These are phyloP conservation scores for Wickerhamomyces strasburgensis DNA, from an alignment of 805 yeast species.

Conservation along the genomic window DNA sequence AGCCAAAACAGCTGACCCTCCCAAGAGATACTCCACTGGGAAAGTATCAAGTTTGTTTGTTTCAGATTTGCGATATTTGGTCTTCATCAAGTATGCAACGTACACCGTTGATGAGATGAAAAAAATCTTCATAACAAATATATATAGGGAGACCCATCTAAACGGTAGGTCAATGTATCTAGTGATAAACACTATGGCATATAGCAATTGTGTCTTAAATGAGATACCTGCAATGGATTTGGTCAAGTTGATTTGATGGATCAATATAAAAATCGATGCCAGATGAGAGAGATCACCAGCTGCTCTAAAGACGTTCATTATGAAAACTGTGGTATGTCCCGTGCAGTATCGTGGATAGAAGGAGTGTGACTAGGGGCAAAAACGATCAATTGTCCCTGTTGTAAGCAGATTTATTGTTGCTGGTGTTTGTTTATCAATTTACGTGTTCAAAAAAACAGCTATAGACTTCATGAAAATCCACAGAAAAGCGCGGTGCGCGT, in stretches of 20 bases:
- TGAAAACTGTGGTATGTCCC: too few species aligned
- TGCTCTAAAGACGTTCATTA: constrained; percentile 40
- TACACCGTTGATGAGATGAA: constrained; percentile 74
- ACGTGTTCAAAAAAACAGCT: not conserved
- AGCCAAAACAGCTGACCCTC: constrained; percentile 53
- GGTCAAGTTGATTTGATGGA: constrained; percentile 61
- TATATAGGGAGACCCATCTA: constrained; percentile 64
- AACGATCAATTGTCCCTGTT: too few species aligned
- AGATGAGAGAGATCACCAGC: constrained; percentile 79
- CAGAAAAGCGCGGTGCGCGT: too few species aligned
- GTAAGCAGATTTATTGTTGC: not conserved
- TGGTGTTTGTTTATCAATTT: too few species aligned
- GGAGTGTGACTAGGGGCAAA: too few species aligned
- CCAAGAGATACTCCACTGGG: constrained; percentile 64
- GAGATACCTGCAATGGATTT: constrained; percentile 80
- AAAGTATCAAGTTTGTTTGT: constrained; percentile 66
- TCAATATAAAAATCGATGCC: constrained; percentile 68
- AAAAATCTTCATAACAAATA: constrained; percentile 73
- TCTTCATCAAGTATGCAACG: constrained; percentile 65
- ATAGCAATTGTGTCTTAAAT: constrained; percentile 79
- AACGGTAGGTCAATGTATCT: constrained; percentile 51
- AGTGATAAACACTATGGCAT: constrained; percentile 64
- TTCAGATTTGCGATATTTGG: constrained; percentile 48
- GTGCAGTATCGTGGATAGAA: too few species aligned
- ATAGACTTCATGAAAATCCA: too few species aligned